A percentile compares a stretch with the other conserved stretches of the same genome.
These are phyloP conservation scores for Rosa hybrid DNA, from an alignment of 331 rosid species.

Conservation along the genomic window DNA sequence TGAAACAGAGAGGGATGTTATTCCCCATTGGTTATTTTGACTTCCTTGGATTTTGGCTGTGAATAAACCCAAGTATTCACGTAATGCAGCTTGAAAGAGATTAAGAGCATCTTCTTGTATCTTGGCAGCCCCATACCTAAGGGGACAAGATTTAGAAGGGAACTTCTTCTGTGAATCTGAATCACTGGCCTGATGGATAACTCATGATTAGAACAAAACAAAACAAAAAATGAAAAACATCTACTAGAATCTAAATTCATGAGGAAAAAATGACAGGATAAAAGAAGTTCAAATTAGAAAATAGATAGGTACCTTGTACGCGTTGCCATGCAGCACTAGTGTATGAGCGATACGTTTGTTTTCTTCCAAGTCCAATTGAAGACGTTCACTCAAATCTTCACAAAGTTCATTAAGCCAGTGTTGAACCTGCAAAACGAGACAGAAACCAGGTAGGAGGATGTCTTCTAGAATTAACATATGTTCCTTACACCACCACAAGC, in stretches of 20 bases:
- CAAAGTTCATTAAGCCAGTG: constrained; percentile 86
- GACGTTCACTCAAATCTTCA: constrained; percentile 84
- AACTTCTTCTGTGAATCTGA: constrained; percentile 74
- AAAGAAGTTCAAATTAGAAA: constrained; percentile 25
- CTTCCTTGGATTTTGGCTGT: constrained; percentile 45
- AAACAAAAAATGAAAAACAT: constrained; percentile 12
- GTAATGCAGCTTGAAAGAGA: constrained; percentile 84
- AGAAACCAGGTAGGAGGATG: constrained; percentile 16
- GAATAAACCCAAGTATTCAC: constrained; percentile 61
- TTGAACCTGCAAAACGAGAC: constrained; percentile 58
- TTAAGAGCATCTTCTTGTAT: constrained; percentile 90
- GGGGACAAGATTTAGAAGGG: constrained; percentile 92
- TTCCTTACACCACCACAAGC: no score
- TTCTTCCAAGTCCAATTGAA: constrained; percentile 68
- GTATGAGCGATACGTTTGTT: constrained; percentile 88
- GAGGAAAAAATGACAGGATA: constrained; percentile 13
- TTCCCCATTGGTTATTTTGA: constrained; percentile 63
- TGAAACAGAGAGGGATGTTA: constrained; percentile 78
- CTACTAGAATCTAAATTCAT: neutral
- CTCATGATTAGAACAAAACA: constrained; percentile 27
- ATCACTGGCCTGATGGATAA: constrained; percentile 55
- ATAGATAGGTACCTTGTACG: constrained; percentile 57
- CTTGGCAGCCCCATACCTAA: constrained; percentile 81
- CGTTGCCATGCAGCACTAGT: constrained; percentile 75
- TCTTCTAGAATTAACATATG: neutral